Base-by-base conservation (phyloP, 169 alveolate genomes). In the Theileria equi region DNA sequence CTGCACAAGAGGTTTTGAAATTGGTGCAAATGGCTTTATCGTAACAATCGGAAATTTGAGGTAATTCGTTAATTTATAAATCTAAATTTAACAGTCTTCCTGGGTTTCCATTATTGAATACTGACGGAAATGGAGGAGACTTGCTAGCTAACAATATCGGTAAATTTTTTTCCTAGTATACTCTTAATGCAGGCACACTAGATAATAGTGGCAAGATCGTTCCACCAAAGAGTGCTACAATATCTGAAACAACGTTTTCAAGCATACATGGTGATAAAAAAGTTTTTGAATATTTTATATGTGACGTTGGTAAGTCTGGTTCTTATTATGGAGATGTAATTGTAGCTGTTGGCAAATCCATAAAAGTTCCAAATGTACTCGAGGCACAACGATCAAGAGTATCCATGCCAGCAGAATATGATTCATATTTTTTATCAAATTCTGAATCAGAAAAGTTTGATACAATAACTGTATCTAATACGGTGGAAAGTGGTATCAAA, bases 291-390 rank as follows among this genome's bases (percentile, higher is more conserved):
- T 91, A 81, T 65, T 88, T 92, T 58, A 71, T 92, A 29, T 92
- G 96, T 38, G 92, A 92, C 54, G 95, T 92, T 23, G 95, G 96
- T 57, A 88, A 23, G 90, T 44, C 7, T n/a, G n/a, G n/a, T n/a
- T 7, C 19, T 19, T 21, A 19, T 29, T 1, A 3, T 63, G 23
- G n/a, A 8, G 16, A 7, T 4, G 19, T 13, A 36, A 1, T 13
- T 19, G 21, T 40, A 58, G 82, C 77, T 21, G 59, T 79, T n/a
- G 92, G 90, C 11, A 67, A 73, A 57, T 80, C 88, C 5, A 62
- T 80, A 11, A 38, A 81, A 8, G 91, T 62, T 1, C 41, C 63
- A 16, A 90, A 80, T 32, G 72, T 59, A 17, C 79, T 76, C n/a
- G 80, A 74, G 25, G 70, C 67, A 5, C 68, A 61, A 52, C 52